Base-by-base conservation (phyloP, 1,284 basidiomycete species). In the Pseudozyma hubeiensis region DNA sequence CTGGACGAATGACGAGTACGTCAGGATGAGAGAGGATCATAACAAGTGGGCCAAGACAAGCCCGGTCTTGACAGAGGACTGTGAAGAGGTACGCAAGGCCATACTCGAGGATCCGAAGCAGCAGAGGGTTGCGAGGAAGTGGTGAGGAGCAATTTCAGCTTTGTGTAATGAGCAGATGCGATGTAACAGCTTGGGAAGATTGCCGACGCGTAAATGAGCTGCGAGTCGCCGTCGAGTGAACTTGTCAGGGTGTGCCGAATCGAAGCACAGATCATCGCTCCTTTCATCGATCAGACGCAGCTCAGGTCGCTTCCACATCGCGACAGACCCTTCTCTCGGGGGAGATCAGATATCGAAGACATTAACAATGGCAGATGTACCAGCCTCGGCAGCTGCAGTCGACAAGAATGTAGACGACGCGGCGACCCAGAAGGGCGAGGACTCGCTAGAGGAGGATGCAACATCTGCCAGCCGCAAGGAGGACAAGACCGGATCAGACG, bases 1-100 rank as follows among this genome's bases (percentile, higher is more conserved):
- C 13, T 68, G 66, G 66, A 46, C 34, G n/a, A 64, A 75, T 17
- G 17, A 50, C 11, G 31, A 40, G 29, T 75, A 75, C 29, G n/a
- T 46, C 1, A 46, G 16, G 16, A 6, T 74, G 45, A 57, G 71
- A 51, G 44, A 65, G 24, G 34, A 65, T 29, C 67, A 69, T 43
- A 7, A 59, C 4, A 53, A 44, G 17, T 68, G 66, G 66, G 52
- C 60, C 1, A 68, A 46, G 24, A 17, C 16, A 0, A 17, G 19
- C 13, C 48, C 48, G 14, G 9, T 30, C n/a, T 43, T 45, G 5
- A 43, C 17, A 7, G 33, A 62, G 19, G 55, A 57, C 19, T 31
- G 53, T 19, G 30, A 54, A 13, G 55, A 59, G 44, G 66, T 68
- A 10, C 31, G 45, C 7, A 11, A 39, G n/a, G 66, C 66, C 5